Evolutionary conservation across 1,284 basidiomycete genomes (phyloP), one percentile per base, ranked within the genome.

Genomic region (Ustilago bromivora): DNA sequence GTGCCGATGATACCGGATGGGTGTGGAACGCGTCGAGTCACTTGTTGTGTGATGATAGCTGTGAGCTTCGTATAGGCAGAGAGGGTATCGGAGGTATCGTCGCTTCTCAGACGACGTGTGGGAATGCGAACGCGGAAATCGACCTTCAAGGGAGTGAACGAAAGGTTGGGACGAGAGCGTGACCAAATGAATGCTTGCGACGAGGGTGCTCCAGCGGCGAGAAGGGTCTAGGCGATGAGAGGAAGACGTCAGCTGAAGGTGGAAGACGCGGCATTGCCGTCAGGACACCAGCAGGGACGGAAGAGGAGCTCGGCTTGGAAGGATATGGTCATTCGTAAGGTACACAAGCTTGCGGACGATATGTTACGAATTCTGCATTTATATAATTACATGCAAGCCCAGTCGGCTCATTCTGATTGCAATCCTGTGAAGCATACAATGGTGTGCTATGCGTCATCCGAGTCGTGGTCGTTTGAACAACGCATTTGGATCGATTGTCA

Each of bases 391-490:
- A 54, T 11, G 38, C 38, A 0, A 4, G 6, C 0, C 38, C n/a
- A 36, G 15, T 28, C 3, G 12, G 40, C 17, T 56, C 13, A 35
- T 41, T 41, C 17, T 23, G 11, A 49, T n/a, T 19, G 11, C 10
- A 11, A 40, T 40, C 38, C 15, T 10, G 11, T 2, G 9, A 32
- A 13, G 32, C 12, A 34, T 54, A 32, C 10, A 28, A 28, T 28
- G 23, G 28, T 28, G 41, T 23, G 13, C 40, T n/a, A 23, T 11
- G 28, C 6, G 6, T 53, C 38, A 69, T 17, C 49, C 46, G 3
- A 57, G 23, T 43, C 67, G 36, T 15, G 66, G 72, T 34, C 72
- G 59, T 41, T 71, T 75, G 63, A 60, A 55, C 13, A 75, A 35
- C 47, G 59, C 40, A n/a, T 49, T 57, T 1, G 72, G 72, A 28